Evolutionary conservation across 345 rosid genomes (phyloP), one percentile per base, ranked within the genome.

Genomic region (Microthlaspi erraticum): DNA sequence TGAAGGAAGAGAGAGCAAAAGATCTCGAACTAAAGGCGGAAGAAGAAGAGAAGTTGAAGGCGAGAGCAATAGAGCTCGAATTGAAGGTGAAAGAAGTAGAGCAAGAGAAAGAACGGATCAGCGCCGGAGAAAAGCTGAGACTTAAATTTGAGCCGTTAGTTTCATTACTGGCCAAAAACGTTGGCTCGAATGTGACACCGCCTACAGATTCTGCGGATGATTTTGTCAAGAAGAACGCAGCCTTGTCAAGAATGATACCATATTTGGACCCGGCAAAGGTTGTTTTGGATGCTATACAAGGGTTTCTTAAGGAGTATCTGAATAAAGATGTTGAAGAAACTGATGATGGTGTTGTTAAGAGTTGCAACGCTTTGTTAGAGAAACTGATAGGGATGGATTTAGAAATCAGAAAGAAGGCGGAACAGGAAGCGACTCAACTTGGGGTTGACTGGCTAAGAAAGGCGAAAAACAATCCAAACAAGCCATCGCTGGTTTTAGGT

Each of bases 11-110:
- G 29, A 26, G 29, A 26, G 29, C 29, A 26, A 26, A 26, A 26
- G 29, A 26, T 1, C 3, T 26, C 29, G 29, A 26, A 26, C 0
- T 26, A 5, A 26, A 26, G 29, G 29, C 4, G 29, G 29, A 26
- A 26, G 29, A 26, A 26, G 29, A 26, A 26, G 29, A 26, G 29
- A 26, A 26, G 29, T 26, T 26, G 29, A 26, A 26, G 29, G 29
- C 29, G 38, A 65, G 58, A 42, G 79, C 55, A 7, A 46, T 32
- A 54, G 80, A 74, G 46, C 46, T 81, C 32, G 67, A 54, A 17
- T 13, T 43, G 56, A 63, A 60, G 72, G 52, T 31, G 10, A 39
- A 14, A 70, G 68, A 61, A 59, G 12, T 71, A 29, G n/a, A 44
- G 14, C 45, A 64, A 46, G 29, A 48, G 52, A 61, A 41, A 12